Conservation (phyloP, 345 rosid species). For the Litchi chinensis region DNA sequence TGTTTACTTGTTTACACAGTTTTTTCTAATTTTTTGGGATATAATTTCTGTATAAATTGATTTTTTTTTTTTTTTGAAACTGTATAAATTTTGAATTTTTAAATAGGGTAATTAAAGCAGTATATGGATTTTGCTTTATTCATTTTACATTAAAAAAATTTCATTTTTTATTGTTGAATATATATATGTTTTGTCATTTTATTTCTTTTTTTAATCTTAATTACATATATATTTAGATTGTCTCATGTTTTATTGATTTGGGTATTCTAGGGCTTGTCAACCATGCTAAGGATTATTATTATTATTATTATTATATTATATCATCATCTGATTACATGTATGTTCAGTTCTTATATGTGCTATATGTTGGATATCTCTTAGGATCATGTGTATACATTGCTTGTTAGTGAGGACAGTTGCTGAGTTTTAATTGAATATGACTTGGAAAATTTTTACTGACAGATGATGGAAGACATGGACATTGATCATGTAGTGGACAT, state of each 20-base stretch:
- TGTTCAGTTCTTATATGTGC: neutral
- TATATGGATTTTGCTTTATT: neutral
- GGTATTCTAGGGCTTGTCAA: neutral
- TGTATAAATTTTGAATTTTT: neutral
- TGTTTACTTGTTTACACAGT: neutral
- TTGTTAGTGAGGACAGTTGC: neutral
- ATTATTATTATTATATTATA: too few species aligned
- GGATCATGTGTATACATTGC: neutral
- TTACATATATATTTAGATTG: neutral
- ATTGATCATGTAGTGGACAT: conserved; percentile 56
- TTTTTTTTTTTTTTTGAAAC: neutral
- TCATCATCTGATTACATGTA: too few species aligned
- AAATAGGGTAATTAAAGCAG: neutral
- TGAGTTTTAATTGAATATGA: neutral
- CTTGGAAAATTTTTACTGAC: neutral
- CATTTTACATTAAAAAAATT: neutral
- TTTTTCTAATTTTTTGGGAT: neutral
- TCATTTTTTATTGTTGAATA: neutral
- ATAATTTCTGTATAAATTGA: neutral
- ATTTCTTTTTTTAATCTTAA: neutral
- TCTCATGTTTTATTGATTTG: neutral
- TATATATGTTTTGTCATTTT: neutral
- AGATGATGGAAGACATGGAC: conserved; percentile 75
- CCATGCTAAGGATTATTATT: neutral
- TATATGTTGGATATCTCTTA: neutral